Evolutionary conservation across 148 eudicot genomes (phyloP).

Genomic region (Simmondsia chinensis): DNA sequence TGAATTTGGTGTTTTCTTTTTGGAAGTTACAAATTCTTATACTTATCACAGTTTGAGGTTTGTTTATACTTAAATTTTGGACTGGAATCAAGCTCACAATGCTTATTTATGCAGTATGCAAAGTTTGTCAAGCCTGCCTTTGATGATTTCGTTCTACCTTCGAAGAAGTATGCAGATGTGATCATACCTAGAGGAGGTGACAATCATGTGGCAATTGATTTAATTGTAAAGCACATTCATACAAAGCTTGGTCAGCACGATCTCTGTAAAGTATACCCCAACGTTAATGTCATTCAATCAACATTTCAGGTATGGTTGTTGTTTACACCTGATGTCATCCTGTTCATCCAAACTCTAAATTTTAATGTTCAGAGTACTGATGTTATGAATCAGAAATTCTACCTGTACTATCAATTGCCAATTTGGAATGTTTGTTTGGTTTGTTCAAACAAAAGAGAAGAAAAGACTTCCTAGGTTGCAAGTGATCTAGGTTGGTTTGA

Average conservation of each 20-base stretch:
- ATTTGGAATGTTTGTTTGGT: too few relatives aligned
- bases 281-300: conserved; percentile 82
- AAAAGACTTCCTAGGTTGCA: too few relatives aligned
- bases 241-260: conserved; percentile 97
- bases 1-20: too few relatives aligned
- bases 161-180: conserved; percentile 96
- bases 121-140: conserved; percentile 98
- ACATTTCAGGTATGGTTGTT: conserved; percentile 70
- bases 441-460: too few relatives aligned
- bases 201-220: conserved; percentile 92
- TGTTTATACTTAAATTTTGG: too few relatives aligned
- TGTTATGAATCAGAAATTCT: too few relatives aligned
- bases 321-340: neutral
- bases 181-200: conserved; percentile 97
- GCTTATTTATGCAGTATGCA: conserved; percentile 60
- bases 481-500: too few relatives aligned
- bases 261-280: conserved; percentile 85
- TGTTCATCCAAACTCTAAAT: too few relatives aligned
- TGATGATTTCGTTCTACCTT: conserved; percentile 91
- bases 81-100: too few relatives aligned
- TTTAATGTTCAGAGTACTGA: too few relatives aligned
- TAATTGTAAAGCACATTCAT: conserved; percentile 85
- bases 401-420: too few relatives aligned
- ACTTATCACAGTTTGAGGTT: neutral
- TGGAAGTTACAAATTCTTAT: too few relatives aligned